A percentile compares a stretch with the other conserved stretches of the same genome.
These are phyloP conservation scores for Collybia nuda DNA, from an alignment of 768 basidiomycete genomes.

Conservation along the genomic window DNA sequence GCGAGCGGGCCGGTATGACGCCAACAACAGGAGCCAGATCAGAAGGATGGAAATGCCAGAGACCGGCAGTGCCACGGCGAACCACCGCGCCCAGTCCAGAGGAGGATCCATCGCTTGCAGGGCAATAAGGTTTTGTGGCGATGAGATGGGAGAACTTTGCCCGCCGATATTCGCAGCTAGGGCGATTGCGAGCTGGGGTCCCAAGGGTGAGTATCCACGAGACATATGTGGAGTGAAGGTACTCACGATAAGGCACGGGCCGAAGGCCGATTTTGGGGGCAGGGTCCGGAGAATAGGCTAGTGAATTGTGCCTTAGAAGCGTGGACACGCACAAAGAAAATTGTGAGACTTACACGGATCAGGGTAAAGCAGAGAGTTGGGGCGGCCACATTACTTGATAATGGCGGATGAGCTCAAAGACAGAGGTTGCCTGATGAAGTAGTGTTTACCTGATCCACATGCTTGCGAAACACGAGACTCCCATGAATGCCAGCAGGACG, in stretches of 20 bases:
- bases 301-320: conserved; percentile 7
- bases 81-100: conserved; percentile 91
- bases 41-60: conserved; percentile 81
- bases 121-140: conserved; percentile 96
- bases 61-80: conserved; percentile 90
- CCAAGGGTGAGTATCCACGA: neutral
- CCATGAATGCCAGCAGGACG: conserved; percentile 93
- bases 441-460: conserved; percentile 94
- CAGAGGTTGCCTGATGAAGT: neutral
- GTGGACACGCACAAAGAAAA: neutral
- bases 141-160: conserved; percentile 95
- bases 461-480: conserved; percentile 93
- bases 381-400: conserved; percentile 87
- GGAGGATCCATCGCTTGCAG: conserved; percentile 82
- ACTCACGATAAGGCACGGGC: conserved; percentile 88
- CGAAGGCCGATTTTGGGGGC: conserved; percentile 83
- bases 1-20: conserved; percentile 74
- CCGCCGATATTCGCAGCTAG: conserved; percentile 99
- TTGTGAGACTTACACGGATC: conserved; percentile 66
- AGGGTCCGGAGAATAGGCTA: conserved; percentile 94
- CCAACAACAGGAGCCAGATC: conserved; percentile 89
- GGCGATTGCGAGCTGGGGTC: conserved; percentile 83
- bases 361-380: conserved; percentile 96
- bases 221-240: neutral
- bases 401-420: conserved; percentile 10